Evolutionary conservation across 441 rosid genomes (phyloP), one percentile per base, ranked within the genome.

Genomic region (Hura crepitans): DNA sequence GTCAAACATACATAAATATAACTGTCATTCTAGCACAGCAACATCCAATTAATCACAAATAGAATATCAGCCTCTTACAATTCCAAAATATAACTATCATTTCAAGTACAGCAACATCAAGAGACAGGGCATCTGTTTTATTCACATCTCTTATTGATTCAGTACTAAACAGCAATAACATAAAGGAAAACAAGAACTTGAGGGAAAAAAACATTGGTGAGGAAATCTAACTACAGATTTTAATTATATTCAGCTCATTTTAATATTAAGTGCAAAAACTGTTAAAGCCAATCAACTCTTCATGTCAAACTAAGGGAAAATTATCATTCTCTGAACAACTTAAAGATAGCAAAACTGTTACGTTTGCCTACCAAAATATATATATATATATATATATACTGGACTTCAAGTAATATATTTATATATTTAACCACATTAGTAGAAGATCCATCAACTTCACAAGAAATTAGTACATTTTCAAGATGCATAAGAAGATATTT

Each of bases 21-120:
- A 57, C 64, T 27, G 30, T 11, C 12, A 42, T 57, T 57, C 62
- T 42, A 28, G 43, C 30, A 46, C 31, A 54, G 15, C 45, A 58
- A 37, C n/a, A 54, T 39, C 22, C n/a, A n/a, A n/a, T n/a, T n/a
- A n/a, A n/a, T n/a, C n/a, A n/a, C n/a, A n/a, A n/a, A n/a, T n/a
- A n/a, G n/a, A n/a, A n/a, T n/a, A n/a, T n/a, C n/a, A n/a, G n/a
- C n/a, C n/a, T n/a, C n/a, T n/a, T n/a, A n/a, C n/a, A n/a, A n/a
- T n/a, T n/a, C n/a, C n/a, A n/a, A 53, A 15, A 28, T 33, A 43
- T 33, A 18, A 57, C 64, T 27, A 20, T 11, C 12, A 42, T 57
- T n/a, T 57, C 62, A 57, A 28, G 43, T 28, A 46, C 31, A 54
- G 15, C 45, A 58, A 37, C n/a, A 54, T 39, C 22, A 67, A 67